phyloP scores from a whole-genome alignment of 2,329 filamentous ascomycete genomes.

The Trichoderma harzianum region DNA sequence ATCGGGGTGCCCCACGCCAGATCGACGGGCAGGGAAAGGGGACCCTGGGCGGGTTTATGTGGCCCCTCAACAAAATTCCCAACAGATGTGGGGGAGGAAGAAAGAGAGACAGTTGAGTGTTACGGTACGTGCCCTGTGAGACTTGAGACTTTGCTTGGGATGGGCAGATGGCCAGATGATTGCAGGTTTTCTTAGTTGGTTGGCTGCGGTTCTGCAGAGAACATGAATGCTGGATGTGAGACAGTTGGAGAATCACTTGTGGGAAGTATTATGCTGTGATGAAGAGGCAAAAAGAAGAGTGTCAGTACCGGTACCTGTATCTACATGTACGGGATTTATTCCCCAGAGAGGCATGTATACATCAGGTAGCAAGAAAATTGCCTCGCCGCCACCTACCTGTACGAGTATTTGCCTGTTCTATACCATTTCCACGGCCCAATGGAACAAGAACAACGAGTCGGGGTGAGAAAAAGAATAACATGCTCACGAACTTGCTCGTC shows the following conservation, averaged over 20 bases:
- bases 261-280: not conserved
- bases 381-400: not conserved
- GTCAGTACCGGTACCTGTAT: not conserved
- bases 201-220: not conserved
- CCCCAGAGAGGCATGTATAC: not conserved
- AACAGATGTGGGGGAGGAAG: slow-evolving; percentile 18
- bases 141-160: not conserved
- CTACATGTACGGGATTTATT: not conserved
- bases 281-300: not conserved
- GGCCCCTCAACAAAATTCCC: slow-evolving; percentile 15
- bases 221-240: not conserved
- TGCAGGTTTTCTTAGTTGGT: not conserved
- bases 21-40: not conserved
- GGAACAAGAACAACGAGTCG: not conserved
- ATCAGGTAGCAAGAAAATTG: not conserved
- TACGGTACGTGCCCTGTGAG: not conserved
- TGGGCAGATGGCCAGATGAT: not conserved
- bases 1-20: slow-evolving; percentile 12
- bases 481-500: not conserved
- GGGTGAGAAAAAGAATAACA: not conserved
- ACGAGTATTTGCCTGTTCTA: not conserved
- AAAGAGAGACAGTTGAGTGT: slow-evolving; percentile 1
- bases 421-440: not conserved
- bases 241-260: not conserved
- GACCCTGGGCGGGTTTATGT: not conserved